These are phyloP conservation scores for Detonula confervacea DNA, from an alignment of 352 stramenopile species.

Conservation along the genomic window DNA sequence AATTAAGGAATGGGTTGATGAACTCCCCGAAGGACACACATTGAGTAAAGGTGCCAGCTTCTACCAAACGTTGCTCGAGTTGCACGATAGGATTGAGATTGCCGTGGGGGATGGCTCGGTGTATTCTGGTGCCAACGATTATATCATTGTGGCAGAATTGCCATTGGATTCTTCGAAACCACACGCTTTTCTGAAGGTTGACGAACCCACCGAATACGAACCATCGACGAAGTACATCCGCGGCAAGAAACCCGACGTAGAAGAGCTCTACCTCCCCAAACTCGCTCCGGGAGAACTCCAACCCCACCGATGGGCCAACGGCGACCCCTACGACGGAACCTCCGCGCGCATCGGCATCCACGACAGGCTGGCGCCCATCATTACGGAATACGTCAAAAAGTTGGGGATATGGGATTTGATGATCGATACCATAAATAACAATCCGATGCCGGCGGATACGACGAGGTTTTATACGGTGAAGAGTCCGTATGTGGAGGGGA, in stretches of 20 bases:
- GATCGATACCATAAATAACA: slow-evolving; percentile 16
- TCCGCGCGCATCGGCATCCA: slow-evolving; percentile 23
- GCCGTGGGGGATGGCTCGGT: not conserved
- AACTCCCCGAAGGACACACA: too few species aligned
- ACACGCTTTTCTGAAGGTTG: not conserved
- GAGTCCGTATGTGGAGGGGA: slow-evolving; percentile 6
- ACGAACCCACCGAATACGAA: slow-evolving; percentile 5
- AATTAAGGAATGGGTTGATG: slow-evolving; percentile 6
- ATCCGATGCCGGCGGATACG: slow-evolving; percentile 19
- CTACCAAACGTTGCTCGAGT: not conserved
- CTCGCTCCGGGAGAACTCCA: slow-evolving; percentile 6
- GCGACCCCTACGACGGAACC: slow-evolving; percentile 19
- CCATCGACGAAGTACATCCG: not conserved
- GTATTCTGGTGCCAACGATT: slow-evolving; percentile 12
- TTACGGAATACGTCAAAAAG: slow-evolving; percentile 25
- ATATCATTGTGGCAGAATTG: slow-evolving; percentile 21
- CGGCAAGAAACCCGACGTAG: not conserved
- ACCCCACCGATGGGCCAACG: slow-evolving; percentile 21
- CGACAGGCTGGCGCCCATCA: not conserved
- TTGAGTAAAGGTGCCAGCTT: too few species aligned
- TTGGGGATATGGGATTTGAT: slow-evolving; percentile 28
- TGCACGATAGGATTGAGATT: slow-evolving; percentile 2
- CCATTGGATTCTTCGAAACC: not conserved
- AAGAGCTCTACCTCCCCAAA: not conserved
- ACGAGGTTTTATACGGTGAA: slow-evolving; percentile 15